A percentile compares a stretch with the other conserved stretches of the same genome.
Conservation (phyloP, 352 stramenopile species). For the Phytophthora ramorum region DNA sequence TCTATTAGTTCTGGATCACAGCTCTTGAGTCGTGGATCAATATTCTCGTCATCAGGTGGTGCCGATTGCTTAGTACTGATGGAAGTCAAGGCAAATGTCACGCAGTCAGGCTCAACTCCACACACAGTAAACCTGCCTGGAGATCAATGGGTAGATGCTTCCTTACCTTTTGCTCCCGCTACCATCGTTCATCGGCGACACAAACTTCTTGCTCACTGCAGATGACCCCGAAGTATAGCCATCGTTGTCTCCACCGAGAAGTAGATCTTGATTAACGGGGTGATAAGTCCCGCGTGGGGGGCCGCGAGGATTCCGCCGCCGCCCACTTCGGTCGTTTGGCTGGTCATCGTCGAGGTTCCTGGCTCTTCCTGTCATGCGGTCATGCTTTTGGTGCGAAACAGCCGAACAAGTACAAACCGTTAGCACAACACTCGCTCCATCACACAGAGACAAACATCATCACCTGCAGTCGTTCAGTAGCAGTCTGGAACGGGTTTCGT, state of each 20-base stretch:
- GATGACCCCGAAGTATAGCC: slow-evolving; percentile 37
- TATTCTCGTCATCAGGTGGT: slow-evolving; percentile 67
- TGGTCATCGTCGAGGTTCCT: slow-evolving; percentile 51
- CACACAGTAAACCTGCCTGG: not conserved
- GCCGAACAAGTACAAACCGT: not conserved
- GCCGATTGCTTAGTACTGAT: slow-evolving; percentile 25
- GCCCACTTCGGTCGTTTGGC: slow-evolving; percentile 21
- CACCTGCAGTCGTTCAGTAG: slow-evolving; percentile 72
- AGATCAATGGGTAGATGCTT: not conserved
- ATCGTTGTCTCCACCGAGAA: slow-evolving; percentile 52
- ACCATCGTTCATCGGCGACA: slow-evolving; percentile 56
- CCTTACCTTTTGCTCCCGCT: slow-evolving; percentile 24
- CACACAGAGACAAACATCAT: not conserved
- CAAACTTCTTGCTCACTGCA: slow-evolving; percentile 77
- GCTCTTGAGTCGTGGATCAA: slow-evolving; percentile 94
- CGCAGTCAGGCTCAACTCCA: not conserved
- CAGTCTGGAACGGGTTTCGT: slow-evolving; percentile 75
- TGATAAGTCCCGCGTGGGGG: slow-evolving; percentile 64
- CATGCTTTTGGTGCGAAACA: slow-evolving; percentile 32
- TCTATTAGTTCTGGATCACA: slow-evolving; percentile 96
- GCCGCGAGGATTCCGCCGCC: slow-evolving; percentile 34
- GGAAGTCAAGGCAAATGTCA: not conserved
- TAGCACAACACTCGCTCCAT: not conserved
- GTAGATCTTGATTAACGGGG: slow-evolving; percentile 76
- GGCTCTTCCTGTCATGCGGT: slow-evolving; percentile 49